Base-by-base conservation (phyloP, 2,329 filamentous ascomycete species). In the Fusarium sp. region DNA sequence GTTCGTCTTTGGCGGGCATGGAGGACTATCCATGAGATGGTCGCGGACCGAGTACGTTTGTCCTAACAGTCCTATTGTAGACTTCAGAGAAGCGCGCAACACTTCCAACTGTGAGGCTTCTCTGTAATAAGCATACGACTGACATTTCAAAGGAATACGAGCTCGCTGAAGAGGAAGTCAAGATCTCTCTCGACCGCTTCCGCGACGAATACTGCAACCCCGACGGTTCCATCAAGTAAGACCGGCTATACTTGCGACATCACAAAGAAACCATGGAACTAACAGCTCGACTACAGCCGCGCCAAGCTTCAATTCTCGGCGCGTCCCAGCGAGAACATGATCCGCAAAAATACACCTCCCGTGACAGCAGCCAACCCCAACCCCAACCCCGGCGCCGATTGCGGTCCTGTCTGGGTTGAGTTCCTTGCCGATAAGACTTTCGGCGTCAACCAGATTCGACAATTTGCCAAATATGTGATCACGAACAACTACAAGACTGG, bases 1-100 rank as follows among this genome's bases (percentile, higher is more conserved):
- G 85, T 89, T 79, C 91, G 93, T 81, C 90, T 98, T 77, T 99
- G 96, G 96, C 93, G 96, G 83, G 94, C 95, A 78, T 97, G 94
- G 90, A 91, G 91, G 84, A 99, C 96, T 14, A 91, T 95, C 55
- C 94, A 97, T 83, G 94, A 99, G 88, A 97, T 99, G 96, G 92
- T 96, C 78, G 88, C 90, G 71, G 96, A 98, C 83, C 87, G 96
- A 82, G 95, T 98, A 90, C 79, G 65, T 75, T 57, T 67, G 38
- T 32, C 66, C 62, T 30, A 42, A 61, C 41, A 56, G 59, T 39
- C 59, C 54, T 63, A 44, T 64, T 48, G 57, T 54, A 45, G 54
- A 55, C 47, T 50, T 22, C 9, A 24, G 48, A 66, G 50, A 61
- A 56, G 53, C 59, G 54, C 61, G 53, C 53, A 45, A 30, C 30